A percentile compares a stretch with the other conserved stretches of the same genome.
phyloP scores from a whole-genome alignment of 2,329 filamentous ascomycete species.

The Plectosphaerella plurivora region DNA sequence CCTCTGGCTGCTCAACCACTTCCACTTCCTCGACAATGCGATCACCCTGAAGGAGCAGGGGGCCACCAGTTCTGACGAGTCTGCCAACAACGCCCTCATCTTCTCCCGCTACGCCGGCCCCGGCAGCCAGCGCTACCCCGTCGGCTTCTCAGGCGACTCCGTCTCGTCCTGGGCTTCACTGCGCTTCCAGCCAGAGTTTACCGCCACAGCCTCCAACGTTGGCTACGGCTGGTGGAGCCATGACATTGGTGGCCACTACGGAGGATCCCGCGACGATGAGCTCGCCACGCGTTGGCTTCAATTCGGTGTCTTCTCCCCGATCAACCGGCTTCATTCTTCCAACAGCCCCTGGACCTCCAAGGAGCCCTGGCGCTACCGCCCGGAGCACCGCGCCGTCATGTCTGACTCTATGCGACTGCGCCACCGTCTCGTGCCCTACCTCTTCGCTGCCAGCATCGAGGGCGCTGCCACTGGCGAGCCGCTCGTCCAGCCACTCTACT shows the following conservation, averaged over 20 bases:
- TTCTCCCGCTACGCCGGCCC: conserved; percentile 60
- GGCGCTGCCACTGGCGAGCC: conserved; percentile 41
- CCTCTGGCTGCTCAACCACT: conserved; percentile 62
- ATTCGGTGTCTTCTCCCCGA: conserved; percentile 55
- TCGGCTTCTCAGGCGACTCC: conserved; percentile 61
- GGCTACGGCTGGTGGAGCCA: conserved; percentile 67
- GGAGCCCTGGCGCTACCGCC: conserved; percentile 55
- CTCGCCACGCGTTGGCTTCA: conserved; percentile 58
- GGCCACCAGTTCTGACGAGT: conserved; percentile 11
- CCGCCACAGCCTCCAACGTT: conserved; percentile 61
- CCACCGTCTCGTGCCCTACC: conserved; percentile 55
- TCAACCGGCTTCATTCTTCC: conserved; percentile 56
- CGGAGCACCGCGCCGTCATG: conserved; percentile 40
- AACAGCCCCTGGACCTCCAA: conserved; percentile 55
- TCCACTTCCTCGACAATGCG: conserved; percentile 48
- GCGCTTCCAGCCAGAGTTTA: conserved; percentile 63
- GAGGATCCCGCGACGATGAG: conserved; percentile 53
- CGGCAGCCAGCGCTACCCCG: conserved; percentile 59
- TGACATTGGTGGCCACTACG: conserved; percentile 62
- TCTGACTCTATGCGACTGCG: conserved; percentile 46
- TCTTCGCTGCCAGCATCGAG: conserved; percentile 52
- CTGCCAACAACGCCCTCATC: conserved; percentile 34
- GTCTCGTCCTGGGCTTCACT: conserved; percentile 56
- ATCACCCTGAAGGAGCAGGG: conserved; percentile 32
- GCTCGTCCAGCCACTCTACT: conserved; percentile 59